These are phyloP conservation scores for Malus hybrid DNA, from an alignment of 331 rosid species.

Conservation along the genomic window DNA sequence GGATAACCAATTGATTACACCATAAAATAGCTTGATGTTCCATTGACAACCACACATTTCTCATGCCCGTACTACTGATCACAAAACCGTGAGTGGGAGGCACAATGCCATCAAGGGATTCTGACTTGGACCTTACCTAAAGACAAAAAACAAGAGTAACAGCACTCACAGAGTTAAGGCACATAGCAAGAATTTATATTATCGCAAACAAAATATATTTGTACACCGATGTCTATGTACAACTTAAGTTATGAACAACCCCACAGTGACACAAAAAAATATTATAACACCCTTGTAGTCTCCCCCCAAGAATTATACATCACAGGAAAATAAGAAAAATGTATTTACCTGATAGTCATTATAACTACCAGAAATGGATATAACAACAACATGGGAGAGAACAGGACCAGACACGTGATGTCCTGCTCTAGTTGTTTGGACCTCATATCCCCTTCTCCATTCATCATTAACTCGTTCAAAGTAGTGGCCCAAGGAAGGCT, in stretches of 20 bases:
- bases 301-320: not conserved
- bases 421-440: constrained; percentile 55
- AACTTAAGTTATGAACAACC: not conserved
- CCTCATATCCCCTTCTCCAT: constrained; percentile 84
- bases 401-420: constrained; percentile 52
- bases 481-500: constrained; percentile 90
- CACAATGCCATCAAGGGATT: constrained; percentile 85
- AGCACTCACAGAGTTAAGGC: constrained; percentile 4
- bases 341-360: constrained; percentile 81
- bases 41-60: constrained; percentile 97
- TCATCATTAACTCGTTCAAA: constrained; percentile 64
- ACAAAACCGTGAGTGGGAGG: constrained; percentile 97
- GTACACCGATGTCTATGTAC: not conserved
- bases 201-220: not conserved
- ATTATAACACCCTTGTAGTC: not conserved
- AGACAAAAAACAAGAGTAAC: constrained; percentile 17
- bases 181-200: not conserved
- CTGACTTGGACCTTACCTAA: constrained; percentile 74
- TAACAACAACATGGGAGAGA: constrained; percentile 76
- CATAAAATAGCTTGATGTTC: constrained; percentile 96
- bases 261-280: not conserved
- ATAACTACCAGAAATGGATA: constrained; percentile 85
- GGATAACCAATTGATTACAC: constrained; percentile 93
- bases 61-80: constrained; percentile 93
- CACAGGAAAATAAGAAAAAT: not conserved